These are phyloP conservation scores for Cardamine chenopodiifolia DNA, from an alignment of 345 rosid species.

Conservation along the genomic window DNA sequence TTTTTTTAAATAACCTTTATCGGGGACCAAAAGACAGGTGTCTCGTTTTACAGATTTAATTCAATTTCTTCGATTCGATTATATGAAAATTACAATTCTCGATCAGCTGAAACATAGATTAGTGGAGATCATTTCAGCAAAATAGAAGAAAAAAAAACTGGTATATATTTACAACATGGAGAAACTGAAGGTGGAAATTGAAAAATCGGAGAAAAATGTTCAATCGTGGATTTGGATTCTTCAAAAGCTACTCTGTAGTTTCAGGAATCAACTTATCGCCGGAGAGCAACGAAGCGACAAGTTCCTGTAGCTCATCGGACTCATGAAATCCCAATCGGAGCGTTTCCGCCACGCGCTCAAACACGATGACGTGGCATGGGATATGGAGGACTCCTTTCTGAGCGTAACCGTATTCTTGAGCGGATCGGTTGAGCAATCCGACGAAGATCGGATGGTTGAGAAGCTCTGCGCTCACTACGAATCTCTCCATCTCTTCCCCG, in stretches of 20 bases:
- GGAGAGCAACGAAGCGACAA: slow-evolving; percentile 43
- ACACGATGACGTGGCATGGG: slow-evolving; percentile 85
- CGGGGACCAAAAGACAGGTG: slow-evolving; percentile 6
- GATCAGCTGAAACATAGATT: not conserved
- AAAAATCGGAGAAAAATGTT: not conserved
- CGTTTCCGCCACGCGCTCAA: slow-evolving; percentile 81
- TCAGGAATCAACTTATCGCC: slow-evolving; percentile 31
- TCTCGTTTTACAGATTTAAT: slow-evolving; percentile 1
- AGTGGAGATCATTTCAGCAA: not conserved
- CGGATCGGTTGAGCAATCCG: slow-evolving; percentile 71
- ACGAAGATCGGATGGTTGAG: slow-evolving; percentile 82
- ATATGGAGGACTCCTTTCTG: slow-evolving; percentile 90
- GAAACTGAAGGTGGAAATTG: not conserved
- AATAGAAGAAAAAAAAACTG: not conserved
- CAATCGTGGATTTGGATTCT: not conserved
- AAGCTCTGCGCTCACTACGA: slow-evolving; percentile 82
- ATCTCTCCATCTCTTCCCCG: slow-evolving; percentile 95
- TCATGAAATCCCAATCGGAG: slow-evolving; percentile 54
- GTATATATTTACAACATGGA: slow-evolving; percentile 31
- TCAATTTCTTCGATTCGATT: not conserved
- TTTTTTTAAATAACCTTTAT: not conserved
- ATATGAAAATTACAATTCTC: not conserved
- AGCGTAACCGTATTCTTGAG: slow-evolving; percentile 94
- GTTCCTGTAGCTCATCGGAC: slow-evolving; percentile 14
- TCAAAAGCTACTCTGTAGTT: slow-evolving; percentile 39